Percentiles rank a stretch among this genome's conserved stretches.
These are phyloP conservation scores for Fusarium subtropicale DNA, from an alignment of 2,329 filamentous ascomycete species.

Conservation along the genomic window DNA sequence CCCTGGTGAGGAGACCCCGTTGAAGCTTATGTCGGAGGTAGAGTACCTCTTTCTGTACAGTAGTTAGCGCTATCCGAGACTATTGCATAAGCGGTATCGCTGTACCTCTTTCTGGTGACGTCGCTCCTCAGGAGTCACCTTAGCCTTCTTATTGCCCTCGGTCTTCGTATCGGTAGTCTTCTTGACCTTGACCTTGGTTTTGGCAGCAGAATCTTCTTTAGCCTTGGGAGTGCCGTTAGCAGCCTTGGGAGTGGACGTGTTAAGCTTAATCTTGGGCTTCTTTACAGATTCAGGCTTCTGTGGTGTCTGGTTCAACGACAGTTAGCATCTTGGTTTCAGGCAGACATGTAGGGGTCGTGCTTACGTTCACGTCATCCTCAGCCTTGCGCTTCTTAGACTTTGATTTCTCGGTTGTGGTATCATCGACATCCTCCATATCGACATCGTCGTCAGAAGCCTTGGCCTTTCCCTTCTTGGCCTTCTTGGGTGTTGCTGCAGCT, in stretches of 20 bases:
- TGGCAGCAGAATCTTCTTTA: constrained; percentile 64
- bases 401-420: constrained; percentile 70
- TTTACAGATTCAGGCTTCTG: constrained; percentile 71
- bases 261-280: constrained; percentile 76
- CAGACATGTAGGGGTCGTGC: constrained; percentile 15
- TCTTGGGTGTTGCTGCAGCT: constrained; percentile 57
- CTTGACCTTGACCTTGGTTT: constrained; percentile 67
- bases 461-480: constrained; percentile 59
- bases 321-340: constrained; percentile 27
- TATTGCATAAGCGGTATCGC: background rate
- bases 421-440: constrained; percentile 72
- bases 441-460: constrained; percentile 68
- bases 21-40: constrained; percentile 95
- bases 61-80: constrained; percentile 50
- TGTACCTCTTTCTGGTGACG: constrained; percentile 69
- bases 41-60: constrained; percentile 76
- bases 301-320: constrained; percentile 59
- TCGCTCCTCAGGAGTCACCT: constrained; percentile 69
- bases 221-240: constrained; percentile 56
- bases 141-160: constrained; percentile 65
- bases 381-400: constrained; percentile 84
- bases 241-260: constrained; percentile 56
- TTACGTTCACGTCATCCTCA: constrained; percentile 73
- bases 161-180: constrained; percentile 69
- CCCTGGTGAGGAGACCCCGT: constrained; percentile 88